Evolutionary conservation across 1,284 basidiomycete genomes (phyloP).

Genomic region (Cystobasidium slooffiae): DNA sequence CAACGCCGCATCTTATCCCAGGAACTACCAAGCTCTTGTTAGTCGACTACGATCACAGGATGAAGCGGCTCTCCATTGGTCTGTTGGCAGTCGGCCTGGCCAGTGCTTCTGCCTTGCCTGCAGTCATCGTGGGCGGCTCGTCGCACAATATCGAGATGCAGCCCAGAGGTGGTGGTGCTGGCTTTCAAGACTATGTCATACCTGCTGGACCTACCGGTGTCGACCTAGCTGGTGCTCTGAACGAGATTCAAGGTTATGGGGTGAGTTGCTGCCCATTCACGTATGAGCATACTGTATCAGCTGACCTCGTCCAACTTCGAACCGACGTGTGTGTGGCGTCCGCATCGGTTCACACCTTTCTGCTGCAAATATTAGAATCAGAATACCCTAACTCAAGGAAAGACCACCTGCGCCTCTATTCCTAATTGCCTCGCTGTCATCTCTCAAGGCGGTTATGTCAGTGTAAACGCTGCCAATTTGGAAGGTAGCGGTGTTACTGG

Average conservation of each 20-base stretch:
- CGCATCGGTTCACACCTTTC: not conserved
- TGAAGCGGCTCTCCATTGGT: not conserved
- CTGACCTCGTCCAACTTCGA: not conserved
- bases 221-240: slow-evolving; percentile 5
- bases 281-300: not conserved
- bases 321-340: not conserved
- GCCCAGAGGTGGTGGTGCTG: not conserved
- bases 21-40: not conserved
- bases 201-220: slow-evolving; percentile 14
- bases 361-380: not conserved
- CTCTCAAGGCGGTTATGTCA: slow-evolving; percentile 5
- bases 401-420: slow-evolving; percentile 1
- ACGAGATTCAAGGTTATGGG: not conserved
- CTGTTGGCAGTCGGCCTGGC: not conserved
- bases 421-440: slow-evolving; percentile 7
- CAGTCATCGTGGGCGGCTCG: not conserved
- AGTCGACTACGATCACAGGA: not conserved
- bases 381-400: slow-evolving; percentile 1
- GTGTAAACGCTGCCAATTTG: slow-evolving; percentile 8
- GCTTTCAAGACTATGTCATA: slow-evolving; percentile 11
- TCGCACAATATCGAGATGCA: not conserved
- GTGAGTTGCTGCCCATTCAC: not conserved
- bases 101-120: not conserved
- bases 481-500: slow-evolving; percentile 14
- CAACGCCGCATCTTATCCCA: not conserved